Evolutionary conservation across 169 alveolate species (phyloP).

Genomic region (Eimeria praecox): DNA sequence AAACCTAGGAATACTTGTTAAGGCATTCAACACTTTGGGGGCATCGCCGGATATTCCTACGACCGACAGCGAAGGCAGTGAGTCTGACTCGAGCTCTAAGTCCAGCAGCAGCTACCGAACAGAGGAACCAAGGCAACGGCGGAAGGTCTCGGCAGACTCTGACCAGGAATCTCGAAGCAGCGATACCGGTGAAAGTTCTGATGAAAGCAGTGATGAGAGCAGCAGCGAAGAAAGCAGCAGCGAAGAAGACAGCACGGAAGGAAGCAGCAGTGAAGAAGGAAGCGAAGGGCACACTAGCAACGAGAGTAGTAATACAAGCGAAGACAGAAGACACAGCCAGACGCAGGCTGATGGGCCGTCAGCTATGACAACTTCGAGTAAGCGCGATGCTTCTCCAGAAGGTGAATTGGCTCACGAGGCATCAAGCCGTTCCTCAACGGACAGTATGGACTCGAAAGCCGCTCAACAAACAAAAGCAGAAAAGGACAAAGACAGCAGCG

Average conservation of each 20-base stretch:
- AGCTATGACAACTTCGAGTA: not conserved
- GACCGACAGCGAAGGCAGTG: conserved; percentile 42
- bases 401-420: not conserved
- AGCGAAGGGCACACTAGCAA: not conserved
- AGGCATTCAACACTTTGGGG: conserved; percentile 26
- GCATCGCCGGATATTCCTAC: not conserved
- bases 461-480: not conserved
- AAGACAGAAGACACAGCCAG: not conserved
- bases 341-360: not conserved
- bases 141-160: not conserved
- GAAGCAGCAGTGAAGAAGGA: not conserved
- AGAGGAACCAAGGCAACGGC: not conserved
- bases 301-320: not conserved
- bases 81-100: not conserved
- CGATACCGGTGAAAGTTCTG: conserved; percentile 8
- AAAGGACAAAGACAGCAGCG: not conserved
- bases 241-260: not conserved
- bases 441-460: not conserved
- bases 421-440: not conserved
- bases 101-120: not conserved
- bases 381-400: not conserved
- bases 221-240: conserved; percentile 31
- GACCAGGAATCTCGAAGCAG: not conserved
- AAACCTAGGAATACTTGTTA: conserved; percentile 9
- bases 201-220: not conserved